phyloP scores from a whole-genome alignment of 2,329 filamentous ascomycete genomes.

The Dichotomopilus funicola region DNA sequence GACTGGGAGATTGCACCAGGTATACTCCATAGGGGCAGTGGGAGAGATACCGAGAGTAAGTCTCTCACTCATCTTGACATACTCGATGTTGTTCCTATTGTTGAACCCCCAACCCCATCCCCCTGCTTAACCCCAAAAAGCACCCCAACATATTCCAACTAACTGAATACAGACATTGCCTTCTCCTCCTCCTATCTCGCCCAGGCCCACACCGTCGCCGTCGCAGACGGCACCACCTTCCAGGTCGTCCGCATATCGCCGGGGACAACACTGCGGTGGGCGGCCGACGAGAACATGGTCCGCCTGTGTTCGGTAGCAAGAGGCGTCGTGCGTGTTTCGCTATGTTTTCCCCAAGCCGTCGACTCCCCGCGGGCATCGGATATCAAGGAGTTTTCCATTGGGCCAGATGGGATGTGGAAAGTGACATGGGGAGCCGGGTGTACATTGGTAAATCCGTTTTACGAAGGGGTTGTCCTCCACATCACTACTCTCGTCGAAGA shows the following conservation, averaged over 20 bases:
- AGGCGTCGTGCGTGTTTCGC: conserved; percentile 9
- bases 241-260: conserved; percentile 11
- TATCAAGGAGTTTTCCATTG: conserved; percentile 15
- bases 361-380: not conserved
- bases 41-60: conserved; percentile 6
- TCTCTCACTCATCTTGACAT: not conserved
- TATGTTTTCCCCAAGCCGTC: no score
- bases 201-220: not conserved
- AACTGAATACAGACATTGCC: conserved; percentile 12
- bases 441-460: conserved; percentile 8
- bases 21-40: conserved; percentile 1
- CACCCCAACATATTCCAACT: no score
- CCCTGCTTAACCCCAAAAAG: not conserved
- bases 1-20: conserved; percentile 19
- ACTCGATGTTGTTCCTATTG: not conserved
- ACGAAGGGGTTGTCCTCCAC: conserved; percentile 11
- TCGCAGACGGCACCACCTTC: conserved; percentile 6
- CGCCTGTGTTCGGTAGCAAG: conserved; percentile 15
- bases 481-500: conserved; percentile 7
- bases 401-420: conserved; percentile 25
- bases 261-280: conserved; percentile 2
- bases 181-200: conserved; percentile 17
- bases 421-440: conserved; percentile 18
- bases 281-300: not conserved
- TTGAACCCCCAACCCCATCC: not conserved